Base-by-base conservation (phyloP, 2,329 filamentous ascomycete genomes). In the Stylonectria norvegica region DNA sequence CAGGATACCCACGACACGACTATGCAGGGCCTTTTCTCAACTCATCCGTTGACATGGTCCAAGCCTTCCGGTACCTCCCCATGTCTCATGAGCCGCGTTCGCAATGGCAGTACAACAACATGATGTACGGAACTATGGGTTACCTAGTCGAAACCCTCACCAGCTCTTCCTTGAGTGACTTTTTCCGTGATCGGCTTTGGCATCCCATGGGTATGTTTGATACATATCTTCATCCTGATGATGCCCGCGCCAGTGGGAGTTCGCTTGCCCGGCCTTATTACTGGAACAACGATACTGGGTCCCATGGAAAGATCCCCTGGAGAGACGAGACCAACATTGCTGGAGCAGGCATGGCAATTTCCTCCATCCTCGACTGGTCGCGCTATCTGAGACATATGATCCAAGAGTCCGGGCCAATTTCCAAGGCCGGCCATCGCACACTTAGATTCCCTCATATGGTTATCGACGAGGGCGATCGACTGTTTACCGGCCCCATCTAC, bases 51-150 rank as follows among this genome's bases (percentile, higher is more conserved):
- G 32, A 22, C 14, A 46, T 68, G 12, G 61, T 68, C 6, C 58
- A 64, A 22, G 60, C 60, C 5, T 52, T 76, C 5, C 63, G 72
- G 4, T 47, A 71, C 40, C 58, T 78, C 18, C 65, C 69, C 4
- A 50, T 72, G 51, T 65, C 63, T 0, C 56, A 58, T 4, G 69
- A 72, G 41, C 60, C 70, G 3, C 63, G 75, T 3, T 60, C 62
- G 1, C 59, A 47, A 33, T 75, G 59, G 44, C 62, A 69, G 45
- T 76, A 76, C 47, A 68, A 60, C 50, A 75, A 76, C 50, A 60
- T 70, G 43, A 73, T 76, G 69, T 76, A 63, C 50, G 64, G 61
- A 2, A 61, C 61, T 4, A 61, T 63, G 5, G 65, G 64, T 4
- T 57, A 72, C 46, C 54, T 73, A 0, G 45, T 75, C 10, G 66